phyloP scores from a whole-genome alignment of 441 rosid genomes.

The Pelargonium cotyledonis region DNA sequence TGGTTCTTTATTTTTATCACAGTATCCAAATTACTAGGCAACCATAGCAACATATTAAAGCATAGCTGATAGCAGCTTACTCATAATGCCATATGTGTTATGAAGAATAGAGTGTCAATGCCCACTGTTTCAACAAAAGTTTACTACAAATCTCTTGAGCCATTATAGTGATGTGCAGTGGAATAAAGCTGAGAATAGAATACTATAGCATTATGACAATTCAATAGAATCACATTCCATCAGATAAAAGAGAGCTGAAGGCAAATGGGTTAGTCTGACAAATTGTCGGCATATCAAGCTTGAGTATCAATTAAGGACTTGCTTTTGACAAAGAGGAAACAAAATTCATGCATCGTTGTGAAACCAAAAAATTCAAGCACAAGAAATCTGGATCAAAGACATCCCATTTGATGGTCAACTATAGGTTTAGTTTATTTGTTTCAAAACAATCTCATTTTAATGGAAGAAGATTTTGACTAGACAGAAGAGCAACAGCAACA shows the following conservation, averaged over 20 bases:
- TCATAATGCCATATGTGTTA: not conserved
- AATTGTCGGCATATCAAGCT: not conserved
- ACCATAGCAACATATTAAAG: too few relatives aligned
- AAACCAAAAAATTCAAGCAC: not conserved
- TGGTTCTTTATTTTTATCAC: too few relatives aligned
- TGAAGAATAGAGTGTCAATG: too few relatives aligned
- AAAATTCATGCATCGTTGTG: not conserved
- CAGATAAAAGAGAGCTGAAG: not conserved
- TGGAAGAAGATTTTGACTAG: not conserved
- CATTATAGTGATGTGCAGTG: not conserved
- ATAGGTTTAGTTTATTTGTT: too few relatives aligned
- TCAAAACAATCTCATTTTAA: not conserved
- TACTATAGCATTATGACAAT: not conserved
- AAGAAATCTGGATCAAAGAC: not conserved
- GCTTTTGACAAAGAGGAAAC: too few relatives aligned
- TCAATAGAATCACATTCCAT: not conserved
- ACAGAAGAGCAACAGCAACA: not conserved
- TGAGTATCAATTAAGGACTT: not conserved
- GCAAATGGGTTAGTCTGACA: not conserved
- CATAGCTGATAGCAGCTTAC: conserved; percentile 1
- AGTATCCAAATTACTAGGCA: too few relatives aligned
- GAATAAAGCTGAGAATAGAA: conserved; percentile 4
- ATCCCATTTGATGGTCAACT: not conserved
- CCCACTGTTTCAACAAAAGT: too few relatives aligned
- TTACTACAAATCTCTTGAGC: not conserved